Conservation (phyloP, 306 rosid species). For the Prunus campanulata region DNA sequence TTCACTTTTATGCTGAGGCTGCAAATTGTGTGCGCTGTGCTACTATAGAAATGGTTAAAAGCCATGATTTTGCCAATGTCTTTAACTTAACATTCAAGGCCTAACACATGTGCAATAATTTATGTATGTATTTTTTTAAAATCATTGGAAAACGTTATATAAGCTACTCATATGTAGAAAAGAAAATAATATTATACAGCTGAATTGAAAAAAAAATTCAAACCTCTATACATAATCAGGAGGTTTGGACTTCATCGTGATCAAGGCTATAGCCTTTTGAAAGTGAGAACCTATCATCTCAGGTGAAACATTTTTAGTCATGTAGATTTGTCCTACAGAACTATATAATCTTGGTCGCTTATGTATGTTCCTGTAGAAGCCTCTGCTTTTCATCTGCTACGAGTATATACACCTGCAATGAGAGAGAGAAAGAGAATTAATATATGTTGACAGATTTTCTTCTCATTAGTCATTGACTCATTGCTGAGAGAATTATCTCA, state of each 20-base stretch:
- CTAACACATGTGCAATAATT: no score
- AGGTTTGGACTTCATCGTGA: no score
- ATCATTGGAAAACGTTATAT: neutral
- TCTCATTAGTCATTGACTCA: neutral
- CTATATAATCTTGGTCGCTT: neutral
- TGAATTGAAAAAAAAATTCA: neutral
- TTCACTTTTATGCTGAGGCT: no score
- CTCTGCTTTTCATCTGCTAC: neutral
- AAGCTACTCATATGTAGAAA: neutral
- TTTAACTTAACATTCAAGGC: no score
- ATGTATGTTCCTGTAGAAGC: constrained; percentile 1
- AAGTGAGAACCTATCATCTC: neutral
- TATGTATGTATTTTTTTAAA: neutral
- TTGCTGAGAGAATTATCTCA: neutral
- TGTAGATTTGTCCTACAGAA: neutral
- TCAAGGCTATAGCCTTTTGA: neutral
- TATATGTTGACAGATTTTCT: neutral
- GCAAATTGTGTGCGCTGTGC: no score
- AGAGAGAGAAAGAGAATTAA: neutral
- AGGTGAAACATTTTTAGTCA: neutral
- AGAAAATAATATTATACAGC: neutral
- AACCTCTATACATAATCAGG: neutral
- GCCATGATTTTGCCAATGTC: no score
- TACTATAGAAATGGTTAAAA: no score
- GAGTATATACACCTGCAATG: neutral